phyloP scores from a whole-genome alignment of 306 rosid species.

The Delonix regia region DNA sequence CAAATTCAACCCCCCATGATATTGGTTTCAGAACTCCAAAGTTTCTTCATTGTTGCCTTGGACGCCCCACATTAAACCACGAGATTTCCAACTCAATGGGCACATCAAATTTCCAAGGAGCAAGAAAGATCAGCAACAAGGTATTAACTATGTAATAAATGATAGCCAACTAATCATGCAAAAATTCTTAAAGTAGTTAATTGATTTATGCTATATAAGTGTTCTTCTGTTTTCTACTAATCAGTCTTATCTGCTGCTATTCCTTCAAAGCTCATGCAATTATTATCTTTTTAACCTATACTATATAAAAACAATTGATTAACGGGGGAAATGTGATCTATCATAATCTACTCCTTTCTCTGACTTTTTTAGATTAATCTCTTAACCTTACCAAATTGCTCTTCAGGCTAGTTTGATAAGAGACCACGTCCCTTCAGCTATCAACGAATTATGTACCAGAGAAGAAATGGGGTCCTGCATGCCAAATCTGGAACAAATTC shows the following conservation, averaged over 20 bases:
- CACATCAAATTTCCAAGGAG: neutral
- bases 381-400: neutral
- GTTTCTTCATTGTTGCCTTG: slow-evolving; percentile 8
- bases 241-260: neutral
- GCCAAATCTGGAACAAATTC: slow-evolving; percentile 31
- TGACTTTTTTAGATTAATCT: neutral
- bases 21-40: neutral
- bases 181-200: neutral
- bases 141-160: neutral
- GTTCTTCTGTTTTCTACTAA: neutral
- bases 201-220: neutral
- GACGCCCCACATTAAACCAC: neutral
- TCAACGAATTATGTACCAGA: neutral
- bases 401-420: neutral
- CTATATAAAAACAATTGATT: neutral
- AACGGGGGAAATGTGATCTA: neutral
- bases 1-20: neutral
- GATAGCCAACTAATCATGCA: neutral
- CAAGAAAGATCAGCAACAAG: neutral
- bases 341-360: neutral
- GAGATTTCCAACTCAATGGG: neutral
- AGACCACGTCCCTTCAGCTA: neutral
- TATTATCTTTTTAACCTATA: neutral
- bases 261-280: neutral
- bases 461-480: slow-evolving; percentile 3